Percentiles rank a stretch among this genome's conserved stretches.
phyloP scores from a whole-genome alignment of 306 rosid species.

The Rosa chinensis region DNA sequence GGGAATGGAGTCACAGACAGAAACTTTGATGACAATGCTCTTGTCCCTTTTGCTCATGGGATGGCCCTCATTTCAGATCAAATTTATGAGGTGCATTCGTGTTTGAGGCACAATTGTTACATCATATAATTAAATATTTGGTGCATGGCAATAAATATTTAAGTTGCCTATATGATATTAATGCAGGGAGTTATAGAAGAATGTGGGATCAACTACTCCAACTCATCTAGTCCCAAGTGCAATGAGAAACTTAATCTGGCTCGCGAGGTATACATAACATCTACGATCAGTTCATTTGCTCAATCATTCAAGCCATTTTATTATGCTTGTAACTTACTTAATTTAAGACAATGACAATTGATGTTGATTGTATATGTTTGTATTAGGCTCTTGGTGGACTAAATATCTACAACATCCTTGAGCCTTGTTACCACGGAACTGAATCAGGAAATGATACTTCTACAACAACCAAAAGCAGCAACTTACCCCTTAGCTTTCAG shows the following conservation, averaged over 20 bases:
- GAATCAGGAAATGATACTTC: neutral
- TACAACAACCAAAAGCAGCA: slow-evolving; percentile 15
- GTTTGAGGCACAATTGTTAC: neutral
- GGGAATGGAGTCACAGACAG: slow-evolving; percentile 81
- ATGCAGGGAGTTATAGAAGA: slow-evolving; percentile 35
- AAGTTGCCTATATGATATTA: neutral
- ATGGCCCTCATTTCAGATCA: slow-evolving; percentile 76
- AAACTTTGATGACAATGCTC: slow-evolving; percentile 58
- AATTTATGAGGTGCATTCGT: slow-evolving; percentile 43
- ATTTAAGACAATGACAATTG: neutral
- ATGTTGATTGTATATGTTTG: neutral
- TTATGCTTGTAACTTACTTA: neutral
- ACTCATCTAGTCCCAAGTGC: slow-evolving; percentile 28
- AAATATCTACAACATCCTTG: slow-evolving; percentile 64
- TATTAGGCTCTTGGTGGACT: slow-evolving; percentile 48
- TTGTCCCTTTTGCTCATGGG: slow-evolving; percentile 78
- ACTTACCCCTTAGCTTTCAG: slow-evolving; percentile 61
- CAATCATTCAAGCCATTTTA: neutral
- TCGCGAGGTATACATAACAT: slow-evolving; percentile 29
- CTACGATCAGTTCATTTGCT: neutral
- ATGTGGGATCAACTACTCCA: slow-evolving; percentile 51
- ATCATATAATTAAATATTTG: neutral
- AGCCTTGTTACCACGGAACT: slow-evolving; percentile 57
- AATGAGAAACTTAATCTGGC: slow-evolving; percentile 14
- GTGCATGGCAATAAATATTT: neutral